phyloP scores from a whole-genome alignment of 2,329 filamentous ascomycete species.

The Aspergillus oerlinghausenensis region DNA sequence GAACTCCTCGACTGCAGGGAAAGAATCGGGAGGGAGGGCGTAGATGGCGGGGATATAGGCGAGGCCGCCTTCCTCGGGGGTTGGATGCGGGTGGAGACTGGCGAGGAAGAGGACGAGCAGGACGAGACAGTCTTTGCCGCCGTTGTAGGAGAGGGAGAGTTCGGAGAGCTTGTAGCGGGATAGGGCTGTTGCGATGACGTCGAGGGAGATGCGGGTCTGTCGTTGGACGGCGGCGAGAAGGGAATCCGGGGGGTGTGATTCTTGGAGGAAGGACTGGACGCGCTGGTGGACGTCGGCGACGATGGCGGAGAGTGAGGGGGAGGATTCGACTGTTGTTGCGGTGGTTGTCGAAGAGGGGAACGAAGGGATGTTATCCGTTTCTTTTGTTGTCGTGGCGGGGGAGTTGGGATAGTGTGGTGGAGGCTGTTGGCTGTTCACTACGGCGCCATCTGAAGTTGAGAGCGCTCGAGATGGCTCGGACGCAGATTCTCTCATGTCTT shows the following conservation, averaged over 20 bases:
- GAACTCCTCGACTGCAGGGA: conserved; percentile 80
- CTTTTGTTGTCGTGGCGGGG: conserved; percentile 1
- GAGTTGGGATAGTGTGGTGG: conserved; percentile 9
- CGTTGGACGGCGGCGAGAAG: conserved; percentile 61
- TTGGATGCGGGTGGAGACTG: conserved; percentile 48
- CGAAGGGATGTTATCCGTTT: neutral
- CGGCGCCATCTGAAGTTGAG: conserved; percentile 5
- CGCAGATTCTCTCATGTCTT: neutral
- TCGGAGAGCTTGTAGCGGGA: conserved; percentile 70
- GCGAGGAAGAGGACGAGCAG: conserved; percentile 82
- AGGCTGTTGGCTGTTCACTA: conserved; percentile 1
- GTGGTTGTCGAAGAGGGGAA: conserved; percentile 4
- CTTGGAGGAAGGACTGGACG: conserved; percentile 62
- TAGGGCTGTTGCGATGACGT: conserved; percentile 70
- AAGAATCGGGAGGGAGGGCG: conserved; percentile 79
- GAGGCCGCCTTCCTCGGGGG: conserved; percentile 17
- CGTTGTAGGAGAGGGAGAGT: conserved; percentile 91
- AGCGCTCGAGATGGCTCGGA: neutral
- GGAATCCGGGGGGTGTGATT: conserved; percentile 52
- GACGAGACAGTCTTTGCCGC: conserved; percentile 95
- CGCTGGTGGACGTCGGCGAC: conserved; percentile 58
- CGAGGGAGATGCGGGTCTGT: conserved; percentile 68
- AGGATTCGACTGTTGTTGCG: conserved; percentile 3
- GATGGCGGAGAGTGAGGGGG: conserved; percentile 51
- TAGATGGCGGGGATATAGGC: conserved; percentile 73